phyloP scores from a whole-genome alignment of 129 eudicot species.

The Tanacetum coccineum region DNA sequence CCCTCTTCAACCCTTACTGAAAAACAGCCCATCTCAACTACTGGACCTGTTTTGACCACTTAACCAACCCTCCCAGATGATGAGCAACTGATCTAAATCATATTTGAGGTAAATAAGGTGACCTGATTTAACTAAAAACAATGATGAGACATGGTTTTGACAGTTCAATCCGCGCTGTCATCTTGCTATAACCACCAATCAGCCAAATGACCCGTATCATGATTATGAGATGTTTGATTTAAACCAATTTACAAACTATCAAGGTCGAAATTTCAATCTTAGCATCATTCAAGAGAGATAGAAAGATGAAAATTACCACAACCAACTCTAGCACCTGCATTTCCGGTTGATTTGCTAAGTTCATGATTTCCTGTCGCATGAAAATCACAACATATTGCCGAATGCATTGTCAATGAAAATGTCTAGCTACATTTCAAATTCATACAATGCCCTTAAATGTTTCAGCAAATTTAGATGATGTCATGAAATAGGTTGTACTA shows the following conservation, averaged over 20 bases:
- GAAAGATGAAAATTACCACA: slow-evolving; percentile 59
- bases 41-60: too few species aligned
- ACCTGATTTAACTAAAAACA: too few species aligned
- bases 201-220: background rate
- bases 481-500: background rate
- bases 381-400: background rate
- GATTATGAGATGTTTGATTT: background rate
- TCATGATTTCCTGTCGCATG: slow-evolving; percentile 78
- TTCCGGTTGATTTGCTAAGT: slow-evolving; percentile 95
- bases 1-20: too few species aligned
- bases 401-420: slow-evolving; percentile 3
- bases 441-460: background rate
- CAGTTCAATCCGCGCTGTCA: background rate
- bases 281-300: background rate
- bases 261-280: background rate
- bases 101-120: too few species aligned
- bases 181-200: background rate
- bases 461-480: background rate
- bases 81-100: too few species aligned
- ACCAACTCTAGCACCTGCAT: slow-evolving; percentile 99
- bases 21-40: too few species aligned
- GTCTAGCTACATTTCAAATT: background rate
- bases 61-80: too few species aligned
- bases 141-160: too few species aligned
- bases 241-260: background rate